phyloP scores from a whole-genome alignment of 768 basidiomycete species.

The Cyclocybe cylindracea region DNA sequence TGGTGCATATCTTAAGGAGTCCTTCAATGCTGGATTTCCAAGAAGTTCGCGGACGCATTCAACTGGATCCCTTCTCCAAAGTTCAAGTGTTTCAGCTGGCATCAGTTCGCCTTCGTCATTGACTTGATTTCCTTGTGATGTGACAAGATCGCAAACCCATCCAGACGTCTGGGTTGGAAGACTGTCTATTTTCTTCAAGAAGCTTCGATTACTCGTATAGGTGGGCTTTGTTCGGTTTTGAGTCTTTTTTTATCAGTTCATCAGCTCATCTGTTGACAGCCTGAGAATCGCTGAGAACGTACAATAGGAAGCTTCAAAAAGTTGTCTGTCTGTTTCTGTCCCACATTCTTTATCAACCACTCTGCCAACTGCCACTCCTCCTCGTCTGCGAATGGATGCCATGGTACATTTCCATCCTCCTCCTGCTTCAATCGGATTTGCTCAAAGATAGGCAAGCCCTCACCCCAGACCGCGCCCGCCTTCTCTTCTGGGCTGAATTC shows the following conservation, averaged over 20 bases:
- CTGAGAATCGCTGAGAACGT: neutral
- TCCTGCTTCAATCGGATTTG: neutral
- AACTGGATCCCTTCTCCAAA: constrained; percentile 24
- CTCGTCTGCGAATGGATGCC: constrained; percentile 5
- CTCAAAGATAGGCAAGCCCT: no score
- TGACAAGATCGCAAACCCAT: constrained; percentile 20
- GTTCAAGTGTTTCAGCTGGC: constrained; percentile 20
- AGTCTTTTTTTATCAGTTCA: neutral
- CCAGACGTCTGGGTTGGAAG: no score
- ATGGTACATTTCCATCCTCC: neutral
- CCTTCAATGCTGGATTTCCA: constrained; percentile 29
- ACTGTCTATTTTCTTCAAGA: constrained; percentile 16
- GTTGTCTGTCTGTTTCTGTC: constrained; percentile 9
- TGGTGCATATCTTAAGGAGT: constrained; percentile 7
- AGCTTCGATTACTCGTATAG: constrained; percentile 12
- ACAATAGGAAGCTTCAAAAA: constrained; percentile 14
- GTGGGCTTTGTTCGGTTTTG: constrained; percentile 1
- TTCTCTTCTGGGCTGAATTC: no score
- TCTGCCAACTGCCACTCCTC: constrained; percentile 11
- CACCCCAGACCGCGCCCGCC: no score
- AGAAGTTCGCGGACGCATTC: constrained; percentile 27
- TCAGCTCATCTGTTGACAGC: no score
- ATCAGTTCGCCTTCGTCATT: constrained; percentile 2
- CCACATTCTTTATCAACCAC: constrained; percentile 12
- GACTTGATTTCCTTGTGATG: constrained; percentile 4